Evolutionary conservation across 2,329 filamentous ascomycete genomes (phyloP), one percentile per base, ranked within the genome.

Genomic region (Monosporascus sp.): DNA sequence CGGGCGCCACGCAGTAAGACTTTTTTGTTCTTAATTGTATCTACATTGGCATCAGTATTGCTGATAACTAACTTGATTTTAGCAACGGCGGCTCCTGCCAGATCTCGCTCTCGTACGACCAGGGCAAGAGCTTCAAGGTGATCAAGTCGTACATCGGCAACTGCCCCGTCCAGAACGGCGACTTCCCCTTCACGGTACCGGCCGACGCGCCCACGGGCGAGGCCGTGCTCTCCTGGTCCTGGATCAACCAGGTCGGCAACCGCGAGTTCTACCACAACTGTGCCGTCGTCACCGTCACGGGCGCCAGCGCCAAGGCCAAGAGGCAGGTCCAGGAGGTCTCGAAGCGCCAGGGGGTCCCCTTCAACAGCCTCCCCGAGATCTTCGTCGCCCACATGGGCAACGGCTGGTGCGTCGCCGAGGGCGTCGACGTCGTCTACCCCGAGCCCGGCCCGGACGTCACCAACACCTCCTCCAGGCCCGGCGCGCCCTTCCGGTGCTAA

Each of bases 211-310:
- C 83, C n/a, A 55, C 62, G 35, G 64, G 70, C 55, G 75, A 85
- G 37, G 86, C 83, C 53, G 68, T 92, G 45, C 80, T 92, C 49
- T 83, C 84, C 38, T 93, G 89, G 89, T 84, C 83, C 26, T 89
- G 86, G 86, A 86, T 88, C 73, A 91, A 91, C 75, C 75, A 84
- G 59, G 71, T 87, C 41, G 88, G 89, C 26, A 91, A 91, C 72
- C 80, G 89, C 48, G 89, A 93, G 69, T 89, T 88, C 81, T 94
- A 94, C 79, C 91, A 91, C 86, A 90, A 91, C 72, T 94, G 89
- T 65, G 88, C 89, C 7, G 77, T 81, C 50, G 80, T 92, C 61
- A 82, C 80, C 57, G 84, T 91, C 65, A 70, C 68, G 51, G 70
- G 70, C 28, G 68, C 70, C 48, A 64, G 65, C 51, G 62, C 59